A percentile compares a stretch with the other conserved stretches of the same genome.
Conservation (phyloP, 1,139 yeast species). For the Pichia sp. region DNA sequence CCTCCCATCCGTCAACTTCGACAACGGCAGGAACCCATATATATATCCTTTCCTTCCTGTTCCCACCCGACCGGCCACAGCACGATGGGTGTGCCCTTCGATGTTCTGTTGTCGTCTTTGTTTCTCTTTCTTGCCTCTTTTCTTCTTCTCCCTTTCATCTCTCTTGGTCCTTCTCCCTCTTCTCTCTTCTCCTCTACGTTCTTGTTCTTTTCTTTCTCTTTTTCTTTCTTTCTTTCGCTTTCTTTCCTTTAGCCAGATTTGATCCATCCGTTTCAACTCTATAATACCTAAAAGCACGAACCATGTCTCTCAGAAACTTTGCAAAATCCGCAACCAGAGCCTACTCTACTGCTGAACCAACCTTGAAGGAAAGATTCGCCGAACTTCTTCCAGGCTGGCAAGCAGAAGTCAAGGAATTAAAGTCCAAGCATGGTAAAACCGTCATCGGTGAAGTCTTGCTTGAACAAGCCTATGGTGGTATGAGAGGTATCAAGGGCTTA, state of each 20-base stretch:
- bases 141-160: too few species aligned
- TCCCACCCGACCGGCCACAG: not conserved
- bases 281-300: not conserved
- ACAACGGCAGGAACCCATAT: not conserved
- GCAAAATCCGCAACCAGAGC: constrained; percentile 36
- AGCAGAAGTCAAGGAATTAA: constrained; percentile 85
- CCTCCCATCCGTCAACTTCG: not conserved
- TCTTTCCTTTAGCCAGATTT: not conserved
- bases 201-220: not conserved
- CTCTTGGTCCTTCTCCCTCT: too few species aligned
- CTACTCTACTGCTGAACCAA: constrained; percentile 57
- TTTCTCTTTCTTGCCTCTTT: too few species aligned
- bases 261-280: not conserved
- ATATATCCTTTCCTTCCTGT: not conserved
- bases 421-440: constrained; percentile 84
- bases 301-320: constrained; percentile 31
- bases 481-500: constrained; percentile 96
- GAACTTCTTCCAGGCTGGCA: constrained; percentile 89
- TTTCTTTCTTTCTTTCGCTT: not conserved
- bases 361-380: constrained; percentile 89
- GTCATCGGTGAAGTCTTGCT: constrained; percentile 90
- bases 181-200: not conserved
- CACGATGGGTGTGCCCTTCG: not conserved
- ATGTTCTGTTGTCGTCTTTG: not conserved
- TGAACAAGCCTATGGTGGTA: constrained; percentile 99